These are phyloP conservation scores for Prunus padus DNA, from an alignment of 306 rosid genomes.

Conservation along the genomic window DNA sequence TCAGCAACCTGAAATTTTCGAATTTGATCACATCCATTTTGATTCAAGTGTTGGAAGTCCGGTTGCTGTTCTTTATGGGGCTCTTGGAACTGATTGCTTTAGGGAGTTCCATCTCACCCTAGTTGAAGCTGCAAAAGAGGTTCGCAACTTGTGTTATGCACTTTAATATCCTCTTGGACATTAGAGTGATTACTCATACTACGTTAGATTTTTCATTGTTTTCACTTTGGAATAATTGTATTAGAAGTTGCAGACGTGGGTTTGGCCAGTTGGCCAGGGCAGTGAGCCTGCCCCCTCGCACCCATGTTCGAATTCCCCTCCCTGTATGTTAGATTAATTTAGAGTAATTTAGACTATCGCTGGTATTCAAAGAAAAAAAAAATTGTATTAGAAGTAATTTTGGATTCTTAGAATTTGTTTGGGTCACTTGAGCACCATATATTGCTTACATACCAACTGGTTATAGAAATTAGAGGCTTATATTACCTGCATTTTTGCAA, in stretches of 20 bases:
- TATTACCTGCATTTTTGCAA: too few relatives aligned
- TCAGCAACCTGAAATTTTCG: conserved; percentile 78
- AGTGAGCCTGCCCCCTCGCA: too few relatives aligned
- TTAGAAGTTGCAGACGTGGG: background rate
- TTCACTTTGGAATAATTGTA: background rate
- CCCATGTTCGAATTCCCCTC: too few relatives aligned
- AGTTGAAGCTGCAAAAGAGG: conserved; percentile 79
- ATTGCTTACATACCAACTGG: background rate
- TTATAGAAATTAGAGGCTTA: background rate
- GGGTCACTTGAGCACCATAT: background rate
- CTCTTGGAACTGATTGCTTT: conserved; percentile 85
- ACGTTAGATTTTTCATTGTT: conserved; percentile 14
- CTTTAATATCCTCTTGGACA: conserved; percentile 4
- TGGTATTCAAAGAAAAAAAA: too few relatives aligned
- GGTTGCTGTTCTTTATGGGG: conserved; percentile 84
- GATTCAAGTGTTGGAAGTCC: conserved; percentile 66
- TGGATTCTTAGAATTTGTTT: background rate
- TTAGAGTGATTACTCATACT: conserved; percentile 1
- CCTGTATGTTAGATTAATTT: too few relatives aligned
- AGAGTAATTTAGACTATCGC: too few relatives aligned
- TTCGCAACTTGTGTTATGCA: conserved; percentile 24
- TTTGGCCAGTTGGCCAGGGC: too few relatives aligned
- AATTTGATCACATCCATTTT: conserved; percentile 82
- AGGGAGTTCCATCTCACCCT: conserved; percentile 73
- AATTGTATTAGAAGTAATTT: background rate